Evolutionary conservation across 2,329 filamentous ascomycete genomes (phyloP), one percentile per base, ranked within the genome.

Genomic region (Xylaria sp.): DNA sequence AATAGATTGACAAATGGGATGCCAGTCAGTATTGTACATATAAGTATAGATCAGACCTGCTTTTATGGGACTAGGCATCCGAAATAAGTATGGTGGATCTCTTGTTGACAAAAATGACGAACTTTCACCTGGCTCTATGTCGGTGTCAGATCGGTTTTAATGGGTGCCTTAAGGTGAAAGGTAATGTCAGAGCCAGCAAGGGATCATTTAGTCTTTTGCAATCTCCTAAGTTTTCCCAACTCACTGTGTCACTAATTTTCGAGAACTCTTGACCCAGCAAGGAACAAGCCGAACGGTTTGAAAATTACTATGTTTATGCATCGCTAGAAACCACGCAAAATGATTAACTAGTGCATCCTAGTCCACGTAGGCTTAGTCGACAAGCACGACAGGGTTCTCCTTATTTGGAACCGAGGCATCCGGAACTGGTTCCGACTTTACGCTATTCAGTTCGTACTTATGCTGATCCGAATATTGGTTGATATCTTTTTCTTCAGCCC

Each of bases 61-160:
- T 41, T 41, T 41, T n/a, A 46, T 25, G 46, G 46, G 25, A 30
- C 23, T 18, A 50, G 46, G 25, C 4, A 50, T 6, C 46, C 25
- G 15, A n/a, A n/a, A n/a, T 28, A 28, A 50, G 6, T 28, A 15
- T 4, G 23, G 13, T 48, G 23, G 12, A 48, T 25, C 28, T 25
- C 23, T 18, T 50, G 25, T 50, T 50, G 46, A 50, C 46, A 50
- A 50, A 48, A 50, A 50, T 50, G 23, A 18, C 45, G 45, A 48
- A 28, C 20, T 4, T 28, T 48, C 10, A 15, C 12, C 46, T 50
- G 46, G 46, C 46, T 13, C 46, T 13, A 46, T 46, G 20, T 15
- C 23, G 4, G 5, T 39, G 36, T 39, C n/a, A n/a, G n/a, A n/a
- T n/a, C n/a, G n/a, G n/a, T n/a, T n/a, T 39, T 12, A 36, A 36